Base-by-base conservation (phyloP, 257 asterid species). In the Mitragyna speciosa region DNA sequence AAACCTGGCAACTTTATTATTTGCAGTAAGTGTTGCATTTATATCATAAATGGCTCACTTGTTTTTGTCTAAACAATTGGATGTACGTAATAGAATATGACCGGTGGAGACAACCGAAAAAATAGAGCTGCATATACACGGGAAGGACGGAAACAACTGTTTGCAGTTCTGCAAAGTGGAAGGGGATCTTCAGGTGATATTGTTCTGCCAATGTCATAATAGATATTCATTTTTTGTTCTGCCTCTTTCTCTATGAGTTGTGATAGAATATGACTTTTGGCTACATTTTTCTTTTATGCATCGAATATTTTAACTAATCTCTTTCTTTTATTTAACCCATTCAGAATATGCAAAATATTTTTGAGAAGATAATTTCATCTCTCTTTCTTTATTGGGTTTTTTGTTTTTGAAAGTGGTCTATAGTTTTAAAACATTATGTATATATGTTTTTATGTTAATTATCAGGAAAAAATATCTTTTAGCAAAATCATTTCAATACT, bases 81-180 rank as follows among this genome's bases (percentile, higher is more conserved):
- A 51, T 86, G 85, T 76, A 87, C 86, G 82, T 78, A 48, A 81
- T 86, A 96, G 99, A 92, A 86, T 86, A 87, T 87, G 92, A 36
- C 82, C 80, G 92, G 94, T 78, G 97, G 92, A 81, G 98, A 92
- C 86, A 89, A 89, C 85, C 89, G 91, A 73, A 96, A 94, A 87
- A 92, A 90, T 76, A 89, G 93, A 90, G 94, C 97, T 78, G 91
- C 97, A 76, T 92, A 89, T 79, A 94, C 99, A 30, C 88, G 99
- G 87, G 99, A 94, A 73, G 97, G 98, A 69, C 86, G 99, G 83
- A 94, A 96, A 83, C 99, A 96, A 84, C 95, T 96, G 77, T 96
- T 96, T 80, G 97, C 99, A 77, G 98, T 96, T 88, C 81, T 96
- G 88, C 99, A 96, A 85, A 91, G 96, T 87, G 99, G 97, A 82